phyloP scores from a whole-genome alignment of 495 filamentous ascomycete species.

The Hypoxylon trugodes region DNA sequence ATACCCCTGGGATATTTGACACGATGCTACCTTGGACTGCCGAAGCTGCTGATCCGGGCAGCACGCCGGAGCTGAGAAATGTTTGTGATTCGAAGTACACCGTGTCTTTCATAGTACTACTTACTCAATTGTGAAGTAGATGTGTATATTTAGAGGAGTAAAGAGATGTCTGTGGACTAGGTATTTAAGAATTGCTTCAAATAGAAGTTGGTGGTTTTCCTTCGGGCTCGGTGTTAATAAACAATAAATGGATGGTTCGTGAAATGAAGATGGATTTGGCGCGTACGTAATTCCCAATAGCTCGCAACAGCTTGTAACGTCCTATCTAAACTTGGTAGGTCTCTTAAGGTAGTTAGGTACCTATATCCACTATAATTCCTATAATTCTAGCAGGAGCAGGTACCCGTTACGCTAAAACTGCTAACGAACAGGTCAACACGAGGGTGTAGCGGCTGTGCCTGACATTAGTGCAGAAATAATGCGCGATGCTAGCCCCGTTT shows the following conservation, averaged over 20 bases:
- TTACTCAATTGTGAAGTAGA: too few species aligned
- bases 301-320: too few species aligned
- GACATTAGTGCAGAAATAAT: slow-evolving; percentile 31
- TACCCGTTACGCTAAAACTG: slow-evolving; percentile 18
- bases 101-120: too few species aligned
- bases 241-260: too few species aligned
- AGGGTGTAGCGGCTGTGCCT: slow-evolving; percentile 31
- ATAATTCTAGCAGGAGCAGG: slow-evolving; percentile 5
- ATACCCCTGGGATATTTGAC: slow-evolving; percentile 3
- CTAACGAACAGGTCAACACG: slow-evolving; percentile 5
- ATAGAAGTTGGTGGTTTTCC: too few species aligned
- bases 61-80: slow-evolving; percentile 15
- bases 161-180: too few species aligned
- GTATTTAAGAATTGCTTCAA: too few species aligned
- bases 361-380: too few species aligned
- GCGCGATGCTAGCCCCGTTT: slow-evolving; percentile 19
- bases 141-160: too few species aligned
- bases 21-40: slow-evolving; percentile 27
- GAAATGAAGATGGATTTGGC: slow-evolving; percentile 3
- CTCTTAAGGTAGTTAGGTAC: too few species aligned
- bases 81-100: slow-evolving; percentile 2
- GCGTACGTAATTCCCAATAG: slow-evolving; percentile 4
- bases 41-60: slow-evolving; percentile 29
- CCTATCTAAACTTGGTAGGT: too few species aligned
- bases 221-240: too few species aligned